Evolutionary conservation across 208 protist genomes (phyloP).

Genomic region (Phytomonas francai): DNA sequence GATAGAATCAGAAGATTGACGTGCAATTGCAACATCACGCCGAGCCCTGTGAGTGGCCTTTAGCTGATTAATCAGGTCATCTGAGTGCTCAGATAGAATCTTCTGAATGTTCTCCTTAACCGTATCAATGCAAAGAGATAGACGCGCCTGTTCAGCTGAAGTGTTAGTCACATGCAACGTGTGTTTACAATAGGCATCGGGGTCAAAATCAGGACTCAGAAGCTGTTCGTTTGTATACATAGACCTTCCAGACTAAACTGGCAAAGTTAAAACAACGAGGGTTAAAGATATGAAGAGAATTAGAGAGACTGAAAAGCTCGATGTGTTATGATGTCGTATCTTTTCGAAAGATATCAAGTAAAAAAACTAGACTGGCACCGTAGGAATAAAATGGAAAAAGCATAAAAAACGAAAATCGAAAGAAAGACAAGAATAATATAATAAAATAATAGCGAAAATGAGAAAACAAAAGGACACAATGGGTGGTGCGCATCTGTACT

Average conservation of each 20-base stretch:
- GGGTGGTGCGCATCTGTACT: neutral
- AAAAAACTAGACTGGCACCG: neutral
- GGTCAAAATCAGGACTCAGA: conserved; percentile 64
- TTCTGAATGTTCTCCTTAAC: conserved; percentile 37
- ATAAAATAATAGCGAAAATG: neutral
- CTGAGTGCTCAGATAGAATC: conserved; percentile 46
- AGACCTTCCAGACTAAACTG: neutral
- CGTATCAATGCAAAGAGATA: conserved; percentile 37
- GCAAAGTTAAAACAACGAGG: conserved; percentile 3
- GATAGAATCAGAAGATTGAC: conserved; percentile 42
- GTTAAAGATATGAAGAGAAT: neutral
- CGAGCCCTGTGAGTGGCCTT: conserved; percentile 44
- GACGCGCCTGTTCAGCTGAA: conserved; percentile 39
- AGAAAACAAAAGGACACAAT: neutral
- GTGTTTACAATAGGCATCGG: conserved; percentile 71
- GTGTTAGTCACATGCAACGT: conserved; percentile 38
- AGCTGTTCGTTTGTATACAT: conserved; percentile 71
- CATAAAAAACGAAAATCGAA: neutral
- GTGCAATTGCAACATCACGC: conserved; percentile 34
- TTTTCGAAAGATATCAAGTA: neutral
- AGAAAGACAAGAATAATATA: neutral
- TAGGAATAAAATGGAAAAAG: neutral
- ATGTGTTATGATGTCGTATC: neutral
- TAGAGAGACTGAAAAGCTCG: neutral
- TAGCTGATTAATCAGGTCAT: conserved; percentile 57